Evolutionary conservation across 345 rosid genomes (phyloP).

Genomic region (Gynandropsis gynandra): DNA sequence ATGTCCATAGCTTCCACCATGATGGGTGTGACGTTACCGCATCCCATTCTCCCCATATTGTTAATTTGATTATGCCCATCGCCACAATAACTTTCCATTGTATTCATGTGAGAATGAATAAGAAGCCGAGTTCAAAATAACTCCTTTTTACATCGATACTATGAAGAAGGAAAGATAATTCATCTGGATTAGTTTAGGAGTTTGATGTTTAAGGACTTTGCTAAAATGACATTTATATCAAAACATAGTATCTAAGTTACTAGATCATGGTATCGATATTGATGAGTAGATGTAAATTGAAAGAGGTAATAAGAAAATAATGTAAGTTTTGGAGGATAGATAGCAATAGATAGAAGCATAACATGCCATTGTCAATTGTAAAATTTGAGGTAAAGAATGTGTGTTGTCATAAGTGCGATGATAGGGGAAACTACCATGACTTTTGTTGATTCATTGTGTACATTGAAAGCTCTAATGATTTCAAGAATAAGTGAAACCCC

Average conservation of each 20-base stretch:
- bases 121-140: not conserved
- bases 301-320: no score
- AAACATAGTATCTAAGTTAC: no score
- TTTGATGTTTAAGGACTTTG: no score
- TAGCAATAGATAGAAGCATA: not conserved
- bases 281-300: not conserved
- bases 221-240: no score
- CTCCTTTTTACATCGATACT: no score
- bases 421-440: slow-evolving; percentile 83
- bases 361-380: slow-evolving; percentile 68
- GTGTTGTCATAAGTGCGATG: slow-evolving; percentile 72
- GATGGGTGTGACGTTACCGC: slow-evolving; percentile 60
- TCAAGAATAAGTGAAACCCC: slow-evolving; percentile 67
- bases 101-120: slow-evolving; percentile 42
- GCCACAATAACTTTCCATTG: slow-evolving; percentile 62
- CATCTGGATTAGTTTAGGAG: no score
- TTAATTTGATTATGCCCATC: slow-evolving; percentile 58
- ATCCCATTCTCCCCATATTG: slow-evolving; percentile 84
- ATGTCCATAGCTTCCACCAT: slow-evolving; percentile 70
- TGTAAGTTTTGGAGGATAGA: not conserved
- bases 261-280: not conserved
- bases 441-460: slow-evolving; percentile 69
- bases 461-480: slow-evolving; percentile 52
- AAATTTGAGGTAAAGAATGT: slow-evolving; percentile 73
- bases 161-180: no score